Percentiles rank a stretch among this genome's conserved stretches.
Conservation (phyloP, 2,329 filamentous ascomycete species). For the Aciculosporium take region DNA sequence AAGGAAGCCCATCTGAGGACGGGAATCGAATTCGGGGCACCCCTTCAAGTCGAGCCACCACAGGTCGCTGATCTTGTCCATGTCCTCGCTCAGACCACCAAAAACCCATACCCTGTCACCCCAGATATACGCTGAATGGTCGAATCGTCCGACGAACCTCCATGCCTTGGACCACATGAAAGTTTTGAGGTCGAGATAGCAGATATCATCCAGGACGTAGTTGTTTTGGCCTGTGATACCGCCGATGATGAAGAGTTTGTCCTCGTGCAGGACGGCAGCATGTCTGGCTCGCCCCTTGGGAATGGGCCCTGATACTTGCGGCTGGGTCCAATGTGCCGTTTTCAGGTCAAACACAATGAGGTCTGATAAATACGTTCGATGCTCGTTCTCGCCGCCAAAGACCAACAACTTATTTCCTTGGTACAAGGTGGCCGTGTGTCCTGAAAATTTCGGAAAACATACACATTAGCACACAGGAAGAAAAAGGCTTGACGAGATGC, state of each 20-base stretch:
- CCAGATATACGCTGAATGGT: constrained; percentile 91
- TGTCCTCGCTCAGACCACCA: constrained; percentile 84
- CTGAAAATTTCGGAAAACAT: constrained; percentile 28
- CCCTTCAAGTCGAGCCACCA: constrained; percentile 97
- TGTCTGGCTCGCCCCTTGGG: constrained; percentile 86
- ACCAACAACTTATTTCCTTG: constrained; percentile 90
- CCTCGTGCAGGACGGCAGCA: constrained; percentile 85
- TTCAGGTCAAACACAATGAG: constrained; percentile 92
- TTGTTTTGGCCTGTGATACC: constrained; percentile 92
- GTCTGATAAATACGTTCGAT: constrained; percentile 87
- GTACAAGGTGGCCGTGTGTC: constrained; percentile 89
- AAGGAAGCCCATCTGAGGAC: constrained; percentile 40
- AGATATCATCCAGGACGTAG: constrained; percentile 87
- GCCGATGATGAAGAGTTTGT: constrained; percentile 90
- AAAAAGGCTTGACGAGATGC: background rate
- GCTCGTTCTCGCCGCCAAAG: constrained; percentile 96
- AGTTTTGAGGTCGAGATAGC: constrained; percentile 90
- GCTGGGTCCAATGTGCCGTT: constrained; percentile 90
- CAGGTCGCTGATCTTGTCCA: constrained; percentile 91
- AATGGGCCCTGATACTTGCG: constrained; percentile 67
- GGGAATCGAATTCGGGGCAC: constrained; percentile 67
- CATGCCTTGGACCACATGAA: constrained; percentile 95
- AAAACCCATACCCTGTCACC: constrained; percentile 90
- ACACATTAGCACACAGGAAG: constrained; percentile 5
- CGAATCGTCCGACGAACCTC: constrained; percentile 89